Evolutionary conservation across 2,329 filamentous ascomycete species (phyloP), one percentile per base, ranked within the genome.

Genomic region (Cercospora brassicicola): DNA sequence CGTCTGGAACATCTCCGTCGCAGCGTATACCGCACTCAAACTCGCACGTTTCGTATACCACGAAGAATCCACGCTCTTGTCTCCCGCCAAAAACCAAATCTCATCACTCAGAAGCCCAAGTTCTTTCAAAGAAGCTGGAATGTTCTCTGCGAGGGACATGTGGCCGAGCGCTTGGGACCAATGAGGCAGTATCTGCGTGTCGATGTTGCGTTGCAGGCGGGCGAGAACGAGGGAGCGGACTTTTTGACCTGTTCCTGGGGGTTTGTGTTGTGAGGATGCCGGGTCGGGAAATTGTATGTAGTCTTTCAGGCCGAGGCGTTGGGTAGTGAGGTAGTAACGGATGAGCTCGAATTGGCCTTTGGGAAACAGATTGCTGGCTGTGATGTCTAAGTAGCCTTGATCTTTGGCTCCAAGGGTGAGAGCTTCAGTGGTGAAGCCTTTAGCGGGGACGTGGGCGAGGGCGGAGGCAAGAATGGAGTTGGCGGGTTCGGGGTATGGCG

Each of bases 111-210:
- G 87, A 60, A 87, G 84, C 51, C 91, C 89, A 3, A 99, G 87
- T 81, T 98, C 95, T 55, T 85, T 85, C 2, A 97, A 78, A 0
- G 93, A 94, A 8, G 88, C 82, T 0, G 92, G 88, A 36, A 96
- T 86, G 78, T 94, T 91, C 68, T 86, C 87, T 0, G 93, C 91
- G 67, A 96, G 89, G 4, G 93, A 93, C 91, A 97, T 97, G 69
- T 96, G 84, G 3, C 92, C 93, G 2, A 98, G 85, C 55, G 94
- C 95, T 86, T 96, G 93, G 81, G 96, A 92, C 93, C 92, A 97
- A 61, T 90, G 87, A 68, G 87, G 85, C 62, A 94, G 87, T 33
- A 97, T 82, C 8, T 73, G 73, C 2, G 73, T 72, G 8, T 88
- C 84, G 67, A 80, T 82, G 78, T 98, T 98, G 59, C 87, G 91